Evolutionary conservation across 768 basidiomycete species (phyloP), one percentile per base, ranked within the genome.

Genomic region (Chalciporus chontae): DNA sequence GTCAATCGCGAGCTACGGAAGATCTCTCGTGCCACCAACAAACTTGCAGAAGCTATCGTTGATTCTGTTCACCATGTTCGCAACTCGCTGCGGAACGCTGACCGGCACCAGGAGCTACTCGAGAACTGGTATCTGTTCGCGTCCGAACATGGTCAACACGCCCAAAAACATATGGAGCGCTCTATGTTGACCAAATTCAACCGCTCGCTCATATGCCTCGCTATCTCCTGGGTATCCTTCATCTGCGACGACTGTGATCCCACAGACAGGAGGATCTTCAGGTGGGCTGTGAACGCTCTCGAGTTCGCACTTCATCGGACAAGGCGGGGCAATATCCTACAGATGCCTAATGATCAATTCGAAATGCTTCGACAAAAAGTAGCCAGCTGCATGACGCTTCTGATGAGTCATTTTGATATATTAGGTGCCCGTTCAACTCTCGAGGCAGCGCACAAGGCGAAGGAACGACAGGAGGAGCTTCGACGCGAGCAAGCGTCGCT

Each of bases 241-340:
- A 95, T 98, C 55, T 96, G 93, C 71, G 94, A 97, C 63, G 91
- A 94, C 60, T 99, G 96, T 71, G 90, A 96, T 59, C 93, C 94
- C 8, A 87, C 90, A 29, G 94, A 98, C 67, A 81, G 92, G 50
- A 89, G 86, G 67, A 98, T 93, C 0, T 99, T 99, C 78, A 87
- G 90, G 64, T 98, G 94, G 94, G 94, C 96, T 8, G 94, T 99
- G 46, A 90, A 87, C 50, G 94, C 96, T 2, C 80, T 99, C 26
- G 93, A 96, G 63, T 97, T 94, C 63, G 85, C 93, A 1, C 81
- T 91, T 51, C 80, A 85, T 52, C 85, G 94, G 48, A 97, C 94
- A 13, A 80, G 85, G 55, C 84, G 90, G 48, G 90, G 88, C 66
- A 84, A 85, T 63, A 97, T 99, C 58, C 77, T 96, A 10, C 85